Evolutionary conservation across 352 stramenopile genomes (phyloP).

Genomic region (Phytophthora constricta): DNA sequence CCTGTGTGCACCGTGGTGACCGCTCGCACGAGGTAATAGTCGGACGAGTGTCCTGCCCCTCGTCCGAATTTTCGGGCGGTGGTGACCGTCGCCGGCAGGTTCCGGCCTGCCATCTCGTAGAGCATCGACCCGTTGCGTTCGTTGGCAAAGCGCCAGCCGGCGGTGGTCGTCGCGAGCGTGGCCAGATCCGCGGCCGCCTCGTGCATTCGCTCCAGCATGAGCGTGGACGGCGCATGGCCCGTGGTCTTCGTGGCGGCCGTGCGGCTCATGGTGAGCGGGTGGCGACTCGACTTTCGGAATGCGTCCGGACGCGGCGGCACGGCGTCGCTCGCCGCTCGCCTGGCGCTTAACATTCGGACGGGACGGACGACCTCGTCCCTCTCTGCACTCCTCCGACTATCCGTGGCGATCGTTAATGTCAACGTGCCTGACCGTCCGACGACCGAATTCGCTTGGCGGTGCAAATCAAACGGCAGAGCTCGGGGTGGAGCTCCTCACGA

Average conservation of each 20-base stretch:
- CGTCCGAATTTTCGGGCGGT: slow-evolving; percentile 58
- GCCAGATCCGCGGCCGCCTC: slow-evolving; percentile 64
- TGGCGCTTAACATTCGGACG: slow-evolving; percentile 42
- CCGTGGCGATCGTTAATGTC: slow-evolving; percentile 27
- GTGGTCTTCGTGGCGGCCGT: slow-evolving; percentile 55
- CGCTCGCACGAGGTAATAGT: slow-evolving; percentile 73
- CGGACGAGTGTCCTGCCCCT: slow-evolving; percentile 53
- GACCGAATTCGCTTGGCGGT: neutral
- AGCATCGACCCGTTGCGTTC: slow-evolving; percentile 62
- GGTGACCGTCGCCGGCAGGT: slow-evolving; percentile 47
- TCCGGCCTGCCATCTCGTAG: slow-evolving; percentile 66
- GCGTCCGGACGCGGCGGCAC: slow-evolving; percentile 18
- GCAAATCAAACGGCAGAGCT: neutral
- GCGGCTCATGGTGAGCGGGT: slow-evolving; percentile 57
- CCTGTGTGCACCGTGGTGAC: slow-evolving; percentile 61
- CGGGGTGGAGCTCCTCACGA: neutral
- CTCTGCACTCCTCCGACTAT: slow-evolving; percentile 18
- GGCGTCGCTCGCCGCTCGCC: slow-evolving; percentile 6
- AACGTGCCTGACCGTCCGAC: too few relatives aligned
- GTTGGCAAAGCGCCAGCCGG: slow-evolving; percentile 57
- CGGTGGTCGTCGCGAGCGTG: slow-evolving; percentile 47
- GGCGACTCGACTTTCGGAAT: slow-evolving; percentile 53
- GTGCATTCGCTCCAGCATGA: slow-evolving; percentile 70
- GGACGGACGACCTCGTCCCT: slow-evolving; percentile 32
- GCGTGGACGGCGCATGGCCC: slow-evolving; percentile 57